Base-by-base conservation (phyloP, 2,329 filamentous ascomycete genomes). In the Pseudogymnoascus sp. region DNA sequence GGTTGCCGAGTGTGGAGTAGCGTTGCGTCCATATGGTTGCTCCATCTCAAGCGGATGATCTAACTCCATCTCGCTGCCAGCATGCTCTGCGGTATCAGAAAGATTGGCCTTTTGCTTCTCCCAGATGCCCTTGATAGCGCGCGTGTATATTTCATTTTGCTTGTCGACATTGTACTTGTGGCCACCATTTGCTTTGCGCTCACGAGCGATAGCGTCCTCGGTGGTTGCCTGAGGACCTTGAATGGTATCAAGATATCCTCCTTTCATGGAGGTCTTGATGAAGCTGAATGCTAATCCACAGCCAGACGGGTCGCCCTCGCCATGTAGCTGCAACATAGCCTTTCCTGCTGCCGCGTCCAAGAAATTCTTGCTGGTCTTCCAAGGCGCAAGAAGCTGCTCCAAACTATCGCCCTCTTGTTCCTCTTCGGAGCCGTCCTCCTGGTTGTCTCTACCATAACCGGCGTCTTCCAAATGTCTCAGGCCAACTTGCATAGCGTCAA, bases 251-350 rank as follows among this genome's bases (percentile, higher is more conserved):
- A 97, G 83, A 65, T 86, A 99, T 0, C 94, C 94, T 66, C 94
- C 94, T 76, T 99, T 99, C 94, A 99, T 99, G 0, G 91, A 96
- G 0, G 92, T 97, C 72, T 94, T 92, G 74, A 99, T 92, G 75
- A 99, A 97, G 73, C 91, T 97, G 78, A 97, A 96, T 2, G 91
- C 94, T 65, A 97, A 86, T 1, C 94, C 94, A 70, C 92, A 89
- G 23, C 92, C 92, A 0, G 93, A 96, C 3, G 94, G 94, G 72
- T 99, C 94, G 63, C 94, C 94, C 67, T 95, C 91, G 18, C 94
- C 94, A 69, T 97, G 92, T 11, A 99, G 82, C 69, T 92, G 89
- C 53, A 99, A 83, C 94, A 99, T 99, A 2, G 94, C 94, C 74
- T 99, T 99, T 64, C 92, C 91, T 65, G 92, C 88, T 60, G 91